Conservation (phyloP, 1,139 yeast genomes). For the Candida freyschussii region DNA sequence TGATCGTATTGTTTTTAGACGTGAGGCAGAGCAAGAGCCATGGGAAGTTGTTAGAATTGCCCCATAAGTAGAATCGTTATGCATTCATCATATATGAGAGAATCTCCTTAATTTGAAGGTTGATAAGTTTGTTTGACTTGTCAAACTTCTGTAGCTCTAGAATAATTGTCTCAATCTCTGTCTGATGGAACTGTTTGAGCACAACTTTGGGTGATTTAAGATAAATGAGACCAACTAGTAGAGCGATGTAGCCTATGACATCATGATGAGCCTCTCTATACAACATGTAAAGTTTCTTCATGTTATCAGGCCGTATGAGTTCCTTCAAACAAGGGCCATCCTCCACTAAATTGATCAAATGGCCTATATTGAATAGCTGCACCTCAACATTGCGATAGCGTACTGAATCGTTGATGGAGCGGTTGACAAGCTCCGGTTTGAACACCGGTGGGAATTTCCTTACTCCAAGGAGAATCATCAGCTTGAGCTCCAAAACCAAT, state of each 20-base stretch:
- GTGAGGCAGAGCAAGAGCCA: constrained; percentile 43
- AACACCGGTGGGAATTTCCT: constrained; percentile 6
- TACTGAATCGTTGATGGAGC: background rate
- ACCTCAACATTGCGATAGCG: constrained; percentile 3
- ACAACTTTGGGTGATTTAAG: constrained; percentile 3
- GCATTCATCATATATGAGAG: background rate
- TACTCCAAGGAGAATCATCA: constrained; percentile 9
- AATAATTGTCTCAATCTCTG: constrained; percentile 7
- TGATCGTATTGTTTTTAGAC: constrained; percentile 75
- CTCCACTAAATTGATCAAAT: constrained; percentile 10
- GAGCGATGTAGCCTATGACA: constrained; percentile 6
- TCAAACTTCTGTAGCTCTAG: constrained; percentile 11
- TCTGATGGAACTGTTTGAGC: constrained; percentile 5
- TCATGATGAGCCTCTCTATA: constrained; percentile 2
- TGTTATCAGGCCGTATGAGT: background rate
- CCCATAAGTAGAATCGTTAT: constrained; percentile 40
- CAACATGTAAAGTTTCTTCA: constrained; percentile 5
- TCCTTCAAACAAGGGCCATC: constrained; percentile 4
- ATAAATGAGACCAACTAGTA: constrained; percentile 7
- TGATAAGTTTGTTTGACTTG: constrained; percentile 4
- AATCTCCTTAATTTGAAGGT: constrained; percentile 3
- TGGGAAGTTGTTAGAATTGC: constrained; percentile 74
- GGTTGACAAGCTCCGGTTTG: background rate
- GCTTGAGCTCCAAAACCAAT: constrained; percentile 3
- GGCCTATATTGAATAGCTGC: constrained; percentile 10